Percentiles rank a stretch among this genome's conserved stretches.
phyloP scores from a whole-genome alignment of 805 yeast species.

The Maudiozyma turicensis region DNA sequence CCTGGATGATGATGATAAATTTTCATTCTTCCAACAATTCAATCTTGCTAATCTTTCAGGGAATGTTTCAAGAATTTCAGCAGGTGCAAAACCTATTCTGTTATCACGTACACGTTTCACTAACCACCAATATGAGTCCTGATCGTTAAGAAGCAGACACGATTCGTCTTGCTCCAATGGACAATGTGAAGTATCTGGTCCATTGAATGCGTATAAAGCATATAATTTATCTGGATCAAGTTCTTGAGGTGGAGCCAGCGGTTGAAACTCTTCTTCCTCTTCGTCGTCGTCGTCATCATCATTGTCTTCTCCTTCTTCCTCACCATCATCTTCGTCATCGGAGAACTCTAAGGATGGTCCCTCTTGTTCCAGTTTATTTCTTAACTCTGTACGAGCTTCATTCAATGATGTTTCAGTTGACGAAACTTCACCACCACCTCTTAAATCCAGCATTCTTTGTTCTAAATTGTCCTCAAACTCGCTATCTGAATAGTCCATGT shows the following conservation, averaged over 20 bases:
- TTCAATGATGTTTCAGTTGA: neutral
- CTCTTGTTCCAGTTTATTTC: neutral
- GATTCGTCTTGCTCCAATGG: conserved; percentile 72
- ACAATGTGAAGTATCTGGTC: conserved; percentile 91
- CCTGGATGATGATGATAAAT: conserved; percentile 23
- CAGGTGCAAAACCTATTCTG: conserved; percentile 90
- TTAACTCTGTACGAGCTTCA: neutral
- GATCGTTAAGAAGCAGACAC: conserved; percentile 72
- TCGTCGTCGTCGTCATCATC: conserved; percentile 23
- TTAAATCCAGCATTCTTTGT: conserved; percentile 19
- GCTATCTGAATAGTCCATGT: conserved; percentile 26
- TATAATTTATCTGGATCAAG: conserved; percentile 75
- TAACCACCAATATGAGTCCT: conserved; percentile 96
- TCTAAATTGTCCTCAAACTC: conserved; percentile 30
- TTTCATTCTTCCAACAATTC: conserved; percentile 88
- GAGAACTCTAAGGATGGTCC: conserved; percentile 1
- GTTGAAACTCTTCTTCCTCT: conserved; percentile 35
- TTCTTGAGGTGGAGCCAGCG: conserved; percentile 59
- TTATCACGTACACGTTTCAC: conserved; percentile 51
- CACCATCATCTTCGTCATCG: conserved; percentile 6
- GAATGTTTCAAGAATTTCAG: conserved; percentile 87
- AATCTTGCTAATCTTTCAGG: conserved; percentile 84
- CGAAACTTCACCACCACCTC: conserved; percentile 5
- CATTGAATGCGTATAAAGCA: conserved; percentile 78
- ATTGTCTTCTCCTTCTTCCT: conserved; percentile 22